Conservation (phyloP, 768 basidiomycete species). For the Boletellus sp. region DNA sequence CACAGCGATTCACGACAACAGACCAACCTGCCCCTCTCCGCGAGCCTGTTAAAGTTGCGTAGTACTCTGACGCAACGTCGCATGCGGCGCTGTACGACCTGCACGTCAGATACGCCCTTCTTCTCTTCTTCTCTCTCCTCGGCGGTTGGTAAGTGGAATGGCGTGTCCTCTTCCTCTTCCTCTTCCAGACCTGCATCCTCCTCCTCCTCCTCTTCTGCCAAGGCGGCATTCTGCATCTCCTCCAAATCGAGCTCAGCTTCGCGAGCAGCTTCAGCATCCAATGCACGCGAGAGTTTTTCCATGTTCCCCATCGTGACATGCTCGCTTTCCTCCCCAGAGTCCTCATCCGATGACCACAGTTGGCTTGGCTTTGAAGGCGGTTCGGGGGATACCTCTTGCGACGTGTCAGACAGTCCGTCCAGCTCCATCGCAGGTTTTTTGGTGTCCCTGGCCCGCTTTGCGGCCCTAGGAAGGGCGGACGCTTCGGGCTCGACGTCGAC, state of each 20-base stretch:
- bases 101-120: conserved; percentile 63
- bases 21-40: conserved; percentile 58
- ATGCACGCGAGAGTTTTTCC: conserved; percentile 72
- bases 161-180: conserved; percentile 33
- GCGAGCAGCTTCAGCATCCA: conserved; percentile 62
- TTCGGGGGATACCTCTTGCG: conserved; percentile 46
- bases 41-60: conserved; percentile 65
- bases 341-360: conserved; percentile 37
- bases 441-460: conserved; percentile 36
- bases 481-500: conserved; percentile 33
- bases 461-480: conserved; percentile 25
- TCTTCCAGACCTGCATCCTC: conserved; percentile 41
- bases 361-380: conserved; percentile 14
- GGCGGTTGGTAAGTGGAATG: conserved; percentile 65
- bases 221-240: conserved; percentile 57
- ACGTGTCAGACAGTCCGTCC: conserved; percentile 28
- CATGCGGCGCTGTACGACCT: conserved; percentile 76
- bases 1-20: conserved; percentile 3
- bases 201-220: conserved; percentile 46
- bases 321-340: conserved; percentile 47
- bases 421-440: conserved; percentile 19
- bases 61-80: conserved; percentile 71
- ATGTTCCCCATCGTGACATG: conserved; percentile 76
- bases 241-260: conserved; percentile 69
- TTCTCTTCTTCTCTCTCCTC: conserved; percentile 74